phyloP scores from a whole-genome alignment of 805 yeast genomes.

The Wickerhamiella shivajii region DNA sequence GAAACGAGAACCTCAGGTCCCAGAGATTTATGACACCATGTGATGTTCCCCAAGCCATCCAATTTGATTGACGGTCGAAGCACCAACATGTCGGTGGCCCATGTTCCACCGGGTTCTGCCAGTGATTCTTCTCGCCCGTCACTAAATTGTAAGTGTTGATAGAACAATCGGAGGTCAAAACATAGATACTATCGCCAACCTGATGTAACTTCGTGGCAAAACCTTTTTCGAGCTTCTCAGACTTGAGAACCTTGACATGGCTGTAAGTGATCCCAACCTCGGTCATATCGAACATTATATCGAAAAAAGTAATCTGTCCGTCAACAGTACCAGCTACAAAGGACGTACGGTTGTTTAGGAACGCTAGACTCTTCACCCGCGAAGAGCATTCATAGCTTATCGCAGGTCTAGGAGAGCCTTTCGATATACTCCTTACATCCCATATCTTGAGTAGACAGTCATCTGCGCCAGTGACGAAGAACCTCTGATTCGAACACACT shows the following conservation, averaged over 20 bases:
- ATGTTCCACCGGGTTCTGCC: constrained; percentile 44
- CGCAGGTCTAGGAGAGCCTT: constrained; percentile 30
- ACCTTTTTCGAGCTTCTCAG: constrained; percentile 19
- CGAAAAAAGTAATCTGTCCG: constrained; percentile 30
- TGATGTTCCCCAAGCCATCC: constrained; percentile 64
- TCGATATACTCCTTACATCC: constrained; percentile 55
- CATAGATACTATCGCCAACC: constrained; percentile 16
- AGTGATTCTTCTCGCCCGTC: constrained; percentile 31
- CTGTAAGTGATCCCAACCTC: constrained; percentile 10
- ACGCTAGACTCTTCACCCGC: constrained; percentile 34
- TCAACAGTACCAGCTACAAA: constrained; percentile 41
- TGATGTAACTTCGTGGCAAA: constrained; percentile 34
- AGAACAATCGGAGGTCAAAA: constrained; percentile 11
- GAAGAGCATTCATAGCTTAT: constrained; percentile 26
- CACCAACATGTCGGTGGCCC: constrained; percentile 54
- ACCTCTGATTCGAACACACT: constrained; percentile 45
- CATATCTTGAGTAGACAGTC: constrained; percentile 61
- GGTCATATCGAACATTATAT: constrained; percentile 13
- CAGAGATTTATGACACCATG: constrained; percentile 64
- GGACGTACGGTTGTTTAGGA: constrained; percentile 40
- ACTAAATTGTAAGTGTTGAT: constrained; percentile 40
- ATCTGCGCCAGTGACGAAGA: constrained; percentile 65
- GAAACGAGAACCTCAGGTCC: constrained; percentile 58
- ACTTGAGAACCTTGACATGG: constrained; percentile 1
- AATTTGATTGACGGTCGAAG: constrained; percentile 37